phyloP scores from a whole-genome alignment of 805 yeast species.

The Millerozyma miso region DNA sequence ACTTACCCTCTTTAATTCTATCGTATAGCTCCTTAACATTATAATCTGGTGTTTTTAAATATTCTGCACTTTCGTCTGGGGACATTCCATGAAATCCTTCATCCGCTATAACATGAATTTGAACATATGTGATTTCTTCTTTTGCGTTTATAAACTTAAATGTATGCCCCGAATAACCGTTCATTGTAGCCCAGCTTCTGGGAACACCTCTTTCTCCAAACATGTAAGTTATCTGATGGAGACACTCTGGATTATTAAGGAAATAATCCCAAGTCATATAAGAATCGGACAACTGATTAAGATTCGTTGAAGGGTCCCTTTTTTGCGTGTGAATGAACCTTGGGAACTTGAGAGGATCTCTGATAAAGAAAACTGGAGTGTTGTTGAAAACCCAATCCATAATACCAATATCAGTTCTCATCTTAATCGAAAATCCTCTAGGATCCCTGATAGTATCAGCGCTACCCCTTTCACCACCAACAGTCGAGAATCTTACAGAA shows the following conservation, averaged over 20 bases:
- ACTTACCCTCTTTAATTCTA: slow-evolving; percentile 45
- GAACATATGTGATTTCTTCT: slow-evolving; percentile 51
- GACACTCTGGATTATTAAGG: slow-evolving; percentile 50
- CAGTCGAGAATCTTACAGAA: slow-evolving; percentile 56
- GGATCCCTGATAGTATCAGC: slow-evolving; percentile 69
- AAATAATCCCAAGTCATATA: slow-evolving; percentile 56
- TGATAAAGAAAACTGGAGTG: slow-evolving; percentile 63
- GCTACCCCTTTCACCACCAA: slow-evolving; percentile 66
- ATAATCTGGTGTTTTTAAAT: slow-evolving; percentile 49
- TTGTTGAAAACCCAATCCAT: slow-evolving; percentile 72
- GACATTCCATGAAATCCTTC: slow-evolving; percentile 41
- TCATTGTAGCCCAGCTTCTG: slow-evolving; percentile 48
- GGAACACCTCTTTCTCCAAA: slow-evolving; percentile 63
- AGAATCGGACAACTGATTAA: slow-evolving; percentile 45
- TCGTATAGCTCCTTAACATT: slow-evolving; percentile 35
- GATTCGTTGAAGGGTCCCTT: slow-evolving; percentile 57
- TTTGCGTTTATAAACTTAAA: slow-evolving; percentile 52
- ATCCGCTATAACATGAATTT: slow-evolving; percentile 50
- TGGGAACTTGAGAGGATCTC: slow-evolving; percentile 64
- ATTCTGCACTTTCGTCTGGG: slow-evolving; percentile 43
- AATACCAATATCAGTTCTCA: slow-evolving; percentile 65
- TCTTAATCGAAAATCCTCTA: slow-evolving; percentile 62
- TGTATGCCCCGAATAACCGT: slow-evolving; percentile 65
- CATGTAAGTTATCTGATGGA: slow-evolving; percentile 55
- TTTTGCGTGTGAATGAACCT: slow-evolving; percentile 66